Conservation (phyloP, 768 basidiomycete species). For the Cystobasidium tubakii region DNA sequence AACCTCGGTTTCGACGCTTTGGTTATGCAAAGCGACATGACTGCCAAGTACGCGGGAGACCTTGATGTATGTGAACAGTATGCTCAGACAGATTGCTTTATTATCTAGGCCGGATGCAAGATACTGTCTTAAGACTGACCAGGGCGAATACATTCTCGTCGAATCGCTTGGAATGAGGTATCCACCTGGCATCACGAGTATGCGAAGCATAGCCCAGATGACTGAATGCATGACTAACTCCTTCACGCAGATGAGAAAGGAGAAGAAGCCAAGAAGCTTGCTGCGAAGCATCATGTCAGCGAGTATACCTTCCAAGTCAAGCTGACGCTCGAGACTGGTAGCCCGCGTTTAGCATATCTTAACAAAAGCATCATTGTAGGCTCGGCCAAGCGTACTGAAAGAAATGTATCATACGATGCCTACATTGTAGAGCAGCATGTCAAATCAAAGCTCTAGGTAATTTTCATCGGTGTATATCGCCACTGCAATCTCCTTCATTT, state of each 20-base stretch:
- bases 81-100: neutral
- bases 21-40: slow-evolving; percentile 21
- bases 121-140: slow-evolving; percentile 23
- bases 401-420: slow-evolving; percentile 23
- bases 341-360: slow-evolving; percentile 30
- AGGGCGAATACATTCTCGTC: slow-evolving; percentile 33
- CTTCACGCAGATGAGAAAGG: neutral
- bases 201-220: neutral
- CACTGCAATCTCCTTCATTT: no score
- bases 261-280: slow-evolving; percentile 1
- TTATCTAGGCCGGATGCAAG: slow-evolving; percentile 19
- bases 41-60: slow-evolving; percentile 1
- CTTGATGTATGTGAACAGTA: neutral
- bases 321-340: slow-evolving; percentile 26
- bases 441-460: neutral
- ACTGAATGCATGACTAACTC: neutral
- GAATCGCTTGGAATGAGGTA: slow-evolving; percentile 18
- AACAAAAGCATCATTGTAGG: slow-evolving; percentile 33
- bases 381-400: slow-evolving; percentile 16
- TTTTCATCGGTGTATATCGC: no score
- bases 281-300: slow-evolving; percentile 12
- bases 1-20: slow-evolving; percentile 31
- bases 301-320: slow-evolving; percentile 29
- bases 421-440: slow-evolving; percentile 29
- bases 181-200: slow-evolving; percentile 25